Conservation (phyloP, 164 flowering plant genomes). For the Magnolia changhungtana region DNA sequence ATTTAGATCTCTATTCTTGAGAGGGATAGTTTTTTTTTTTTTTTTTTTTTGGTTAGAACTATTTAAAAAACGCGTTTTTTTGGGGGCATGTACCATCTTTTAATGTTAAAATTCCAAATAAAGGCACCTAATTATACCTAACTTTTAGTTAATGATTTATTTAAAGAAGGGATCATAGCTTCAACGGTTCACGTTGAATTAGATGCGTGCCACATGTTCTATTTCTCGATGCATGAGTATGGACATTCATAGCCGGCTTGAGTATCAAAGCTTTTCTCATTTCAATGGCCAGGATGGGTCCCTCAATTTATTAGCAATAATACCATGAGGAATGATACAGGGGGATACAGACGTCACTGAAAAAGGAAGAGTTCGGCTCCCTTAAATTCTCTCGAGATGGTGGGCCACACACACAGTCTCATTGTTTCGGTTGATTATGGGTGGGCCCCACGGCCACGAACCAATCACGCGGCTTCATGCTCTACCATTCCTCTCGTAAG, state of each 20-base stretch:
- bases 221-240: neutral
- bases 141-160: too few species aligned
- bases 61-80: too few species aligned
- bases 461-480: neutral
- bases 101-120: too few species aligned
- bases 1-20: too few species aligned
- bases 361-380: neutral
- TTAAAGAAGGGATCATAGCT: neutral
- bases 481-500: neutral
- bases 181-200: neutral
- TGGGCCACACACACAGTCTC: neutral
- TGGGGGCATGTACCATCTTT: too few species aligned
- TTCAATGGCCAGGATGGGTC: neutral
- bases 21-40: too few species aligned
- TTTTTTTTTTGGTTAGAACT: too few species aligned
- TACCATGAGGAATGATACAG: neutral
- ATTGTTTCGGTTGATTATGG: neutral
- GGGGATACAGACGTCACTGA: neutral
- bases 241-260: neutral
- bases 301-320: neutral
- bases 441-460: neutral
- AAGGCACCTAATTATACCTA: too few species aligned
- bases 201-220: neutral
- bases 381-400: neutral
- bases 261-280: neutral